Percentiles rank a stretch among this genome's conserved stretches.
phyloP scores from a whole-genome alignment of 208 protist genomes.

The Trypanosoma cruzi region DNA sequence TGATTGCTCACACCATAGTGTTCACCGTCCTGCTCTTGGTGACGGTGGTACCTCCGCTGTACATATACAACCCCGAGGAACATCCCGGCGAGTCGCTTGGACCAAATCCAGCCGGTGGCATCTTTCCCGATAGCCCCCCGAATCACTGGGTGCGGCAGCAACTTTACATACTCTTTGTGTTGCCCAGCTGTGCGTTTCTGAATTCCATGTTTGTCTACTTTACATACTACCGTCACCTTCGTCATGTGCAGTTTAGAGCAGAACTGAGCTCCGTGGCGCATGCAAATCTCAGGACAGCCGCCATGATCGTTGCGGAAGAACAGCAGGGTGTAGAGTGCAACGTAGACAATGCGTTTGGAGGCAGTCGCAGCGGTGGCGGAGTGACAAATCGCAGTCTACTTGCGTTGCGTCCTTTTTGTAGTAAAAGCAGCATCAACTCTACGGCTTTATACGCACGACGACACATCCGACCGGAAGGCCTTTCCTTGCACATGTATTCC shows the following conservation, averaged over 20 bases:
- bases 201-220: slow-evolving; percentile 73
- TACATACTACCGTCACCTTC: slow-evolving; percentile 75
- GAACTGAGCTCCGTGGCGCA: slow-evolving; percentile 32
- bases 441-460: not conserved
- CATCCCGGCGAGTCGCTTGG: slow-evolving; percentile 35
- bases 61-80: slow-evolving; percentile 57
- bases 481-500: slow-evolving; percentile 50
- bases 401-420: not conserved
- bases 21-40: slow-evolving; percentile 56
- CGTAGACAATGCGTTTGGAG: not conserved
- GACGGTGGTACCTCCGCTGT: slow-evolving; percentile 57
- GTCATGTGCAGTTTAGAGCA: slow-evolving; percentile 66
- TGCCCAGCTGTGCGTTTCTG: slow-evolving; percentile 42
- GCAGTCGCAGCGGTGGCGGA: not conserved
- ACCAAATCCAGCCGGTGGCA: slow-evolving; percentile 39
- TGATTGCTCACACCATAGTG: slow-evolving; percentile 42
- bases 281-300: not conserved
- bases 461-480: slow-evolving; percentile 48
- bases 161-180: slow-evolving; percentile 76
- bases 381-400: not conserved
- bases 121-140: slow-evolving; percentile 36
- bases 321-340: not conserved
- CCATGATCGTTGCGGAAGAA: not conserved
- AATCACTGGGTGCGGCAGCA: slow-evolving; percentile 62
- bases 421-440: not conserved